Evolutionary conservation across 1,139 yeast genomes (phyloP).

Genomic region (Wickerhamomyces sp.): DNA sequence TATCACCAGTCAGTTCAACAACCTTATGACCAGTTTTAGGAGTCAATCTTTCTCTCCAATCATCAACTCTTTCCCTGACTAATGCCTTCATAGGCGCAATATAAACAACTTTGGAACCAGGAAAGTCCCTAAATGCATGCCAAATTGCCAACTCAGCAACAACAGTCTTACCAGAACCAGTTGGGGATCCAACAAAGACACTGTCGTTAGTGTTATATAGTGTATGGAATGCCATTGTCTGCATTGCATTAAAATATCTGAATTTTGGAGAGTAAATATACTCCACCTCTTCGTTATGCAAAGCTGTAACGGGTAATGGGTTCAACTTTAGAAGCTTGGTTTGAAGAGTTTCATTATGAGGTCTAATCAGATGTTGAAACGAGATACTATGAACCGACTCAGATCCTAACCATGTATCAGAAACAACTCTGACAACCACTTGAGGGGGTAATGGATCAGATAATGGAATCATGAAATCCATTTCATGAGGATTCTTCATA

Average conservation of each 20-base stretch:
- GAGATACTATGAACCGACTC: slow-evolving; percentile 76
- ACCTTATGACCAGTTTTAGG: slow-evolving; percentile 59
- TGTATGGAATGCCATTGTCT: slow-evolving; percentile 92
- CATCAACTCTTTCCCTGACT: slow-evolving; percentile 94
- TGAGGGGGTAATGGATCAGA: slow-evolving; percentile 88
- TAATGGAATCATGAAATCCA: slow-evolving; percentile 91
- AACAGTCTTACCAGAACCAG: slow-evolving; percentile 97
- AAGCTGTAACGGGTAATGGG: slow-evolving; percentile 81
- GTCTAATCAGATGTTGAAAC: slow-evolving; percentile 85
- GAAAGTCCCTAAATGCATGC: slow-evolving; percentile 83
- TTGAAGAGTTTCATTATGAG: slow-evolving; percentile 79
- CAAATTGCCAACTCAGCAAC: slow-evolving; percentile 97
- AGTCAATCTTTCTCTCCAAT: slow-evolving; percentile 77
- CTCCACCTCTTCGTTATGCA: slow-evolving; percentile 66
- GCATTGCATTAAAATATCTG: slow-evolving; percentile 95
- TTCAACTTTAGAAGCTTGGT: slow-evolving; percentile 76
- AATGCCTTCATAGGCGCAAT: slow-evolving; percentile 99
- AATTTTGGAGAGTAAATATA: slow-evolving; percentile 61
- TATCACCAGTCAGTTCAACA: slow-evolving; percentile 96
- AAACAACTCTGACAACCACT: slow-evolving; percentile 68
- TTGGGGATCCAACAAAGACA: slow-evolving; percentile 94
- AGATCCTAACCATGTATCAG: slow-evolving; percentile 89
- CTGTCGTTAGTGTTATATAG: slow-evolving; percentile 74
- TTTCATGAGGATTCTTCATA: slow-evolving; percentile 53
- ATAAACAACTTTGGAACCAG: slow-evolving; percentile 82